Evolutionary conservation across 2,329 filamentous ascomycete species (phyloP), one percentile per base, ranked within the genome.

Genomic region (Fusarium kyushuense): DNA sequence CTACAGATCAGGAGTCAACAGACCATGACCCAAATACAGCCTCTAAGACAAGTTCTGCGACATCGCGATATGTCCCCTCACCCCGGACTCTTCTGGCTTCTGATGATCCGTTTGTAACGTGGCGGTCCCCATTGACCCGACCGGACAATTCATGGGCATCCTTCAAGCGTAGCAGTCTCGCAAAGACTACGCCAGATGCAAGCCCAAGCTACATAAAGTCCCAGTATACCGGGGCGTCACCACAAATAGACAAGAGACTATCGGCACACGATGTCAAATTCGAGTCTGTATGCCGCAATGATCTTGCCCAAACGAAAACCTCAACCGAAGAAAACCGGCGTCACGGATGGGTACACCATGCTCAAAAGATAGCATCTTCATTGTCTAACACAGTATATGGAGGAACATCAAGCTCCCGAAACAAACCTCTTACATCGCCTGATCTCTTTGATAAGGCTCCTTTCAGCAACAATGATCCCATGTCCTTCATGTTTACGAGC

Each of bases 281-380:
- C 25, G 29, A 23, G 7, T 16, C 47, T 54, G 12, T 6, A 3
- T 25, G 4, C 36, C n/a, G 23, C 16, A 53, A 49, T 41, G 30
- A 35, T 16, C 27, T 30, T 35, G 25, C 17, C 5, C 36, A 56
- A 2, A 59, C 60, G 21, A 33, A 48, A 14, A 6, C 30, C 43
- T 19, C 32, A 27, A 17, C 30, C 2, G 38, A 61, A 19, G 56
- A 53, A 6, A 56, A 25, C 9, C 46, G 43, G 1, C 55, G 57
- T 32, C 59, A 63, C 19, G 58, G 54, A 16, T 73, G 71, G 71
- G 42, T 65, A 19, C 54, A 65, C 33, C 73, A 71, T 49, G 71
- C 71, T 55, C 65, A 51, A 36, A 74, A 70, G 30, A 73, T 72
- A 58, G 71, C 69, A 25, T 71, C 63, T 48, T 69, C 71, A 6